Percentiles rank a stretch among this genome's conserved stretches.
Evolutionary conservation across 2,329 filamentous ascomycete species (phyloP).

Genomic region (Penicillium psychrosexuale): DNA sequence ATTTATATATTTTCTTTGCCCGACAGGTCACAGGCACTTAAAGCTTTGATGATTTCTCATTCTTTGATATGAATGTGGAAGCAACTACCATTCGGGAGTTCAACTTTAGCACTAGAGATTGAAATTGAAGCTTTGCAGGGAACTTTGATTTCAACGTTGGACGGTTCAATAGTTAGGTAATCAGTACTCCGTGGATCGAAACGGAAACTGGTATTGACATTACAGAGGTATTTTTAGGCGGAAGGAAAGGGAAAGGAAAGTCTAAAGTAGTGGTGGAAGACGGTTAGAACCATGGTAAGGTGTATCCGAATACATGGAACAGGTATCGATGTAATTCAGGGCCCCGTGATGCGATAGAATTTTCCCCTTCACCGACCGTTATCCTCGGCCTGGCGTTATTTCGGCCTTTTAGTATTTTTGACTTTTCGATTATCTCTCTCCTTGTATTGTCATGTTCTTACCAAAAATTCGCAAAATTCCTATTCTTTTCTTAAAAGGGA

Average conservation of each 20-base stretch:
- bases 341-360: constrained; percentile 28
- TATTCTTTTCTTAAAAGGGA: constrained; percentile 6
- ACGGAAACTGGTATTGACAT: constrained; percentile 30
- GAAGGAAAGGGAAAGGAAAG: neutral
- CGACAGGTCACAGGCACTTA: constrained; percentile 16
- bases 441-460: constrained; percentile 14
- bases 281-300: constrained; percentile 4
- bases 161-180: neutral
- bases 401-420: constrained; percentile 8
- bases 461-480: constrained; percentile 11
- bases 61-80: neutral
- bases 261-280: constrained; percentile 11
- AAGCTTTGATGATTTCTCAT: constrained; percentile 6
- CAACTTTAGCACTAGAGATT: neutral
- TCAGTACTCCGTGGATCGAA: neutral
- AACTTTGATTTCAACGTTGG: neutral
- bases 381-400: constrained; percentile 10
- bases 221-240: constrained; percentile 8
- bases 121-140: neutral
- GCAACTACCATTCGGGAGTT: neutral
- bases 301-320: neutral
- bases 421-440: neutral
- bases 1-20: neutral
- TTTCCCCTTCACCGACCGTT: constrained; percentile 21
- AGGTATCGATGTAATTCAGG: constrained; percentile 6